Evolutionary conservation across 1,139 yeast genomes (phyloP).

Genomic region (Debaryomyces robertsiae): DNA sequence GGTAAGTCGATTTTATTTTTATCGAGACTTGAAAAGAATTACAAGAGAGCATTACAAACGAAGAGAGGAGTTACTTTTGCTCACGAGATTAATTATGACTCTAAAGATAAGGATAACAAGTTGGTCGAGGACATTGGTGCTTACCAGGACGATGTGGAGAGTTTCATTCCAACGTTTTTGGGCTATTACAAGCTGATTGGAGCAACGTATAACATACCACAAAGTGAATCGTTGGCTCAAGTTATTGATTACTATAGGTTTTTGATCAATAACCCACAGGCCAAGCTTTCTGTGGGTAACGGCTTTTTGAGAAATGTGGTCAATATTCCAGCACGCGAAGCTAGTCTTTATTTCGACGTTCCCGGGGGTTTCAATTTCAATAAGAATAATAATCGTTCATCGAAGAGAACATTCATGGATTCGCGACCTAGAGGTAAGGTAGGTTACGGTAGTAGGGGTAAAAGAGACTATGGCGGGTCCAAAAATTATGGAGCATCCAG

Average conservation of each 20-base stretch:
- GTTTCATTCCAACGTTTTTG: conserved; percentile 31
- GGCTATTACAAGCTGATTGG: conserved; percentile 36
- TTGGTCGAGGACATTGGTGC: conserved; percentile 17
- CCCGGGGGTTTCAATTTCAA: conserved; percentile 22
- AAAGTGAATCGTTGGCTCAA: conserved; percentile 15
- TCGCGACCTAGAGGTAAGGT: conserved; percentile 14
- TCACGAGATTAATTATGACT: conserved; percentile 25
- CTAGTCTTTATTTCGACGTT: conserved; percentile 24
- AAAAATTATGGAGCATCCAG: conserved; percentile 6
- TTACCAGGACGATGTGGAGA: conserved; percentile 17
- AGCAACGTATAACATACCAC: conserved; percentile 28
- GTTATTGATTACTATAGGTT: conserved; percentile 15
- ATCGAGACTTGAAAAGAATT: conserved; percentile 51
- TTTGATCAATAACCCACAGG: conserved; percentile 18
- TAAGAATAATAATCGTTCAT: conserved; percentile 17
- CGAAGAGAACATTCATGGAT: conserved; percentile 17
- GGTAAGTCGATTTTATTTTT: conserved; percentile 67
- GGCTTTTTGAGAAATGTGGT: conserved; percentile 14
- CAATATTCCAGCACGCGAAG: conserved; percentile 18
- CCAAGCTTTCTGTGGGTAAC: conserved; percentile 16
- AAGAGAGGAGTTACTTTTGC: conserved; percentile 54
- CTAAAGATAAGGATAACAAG: conserved; percentile 16
- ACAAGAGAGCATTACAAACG: conserved; percentile 42
- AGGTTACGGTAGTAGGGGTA: conserved; percentile 13
- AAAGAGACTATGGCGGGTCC: conserved; percentile 6